Evolutionary conservation across 495 filamentous ascomycete species (phyloP), one percentile per base, ranked within the genome.

Genomic region (Echria macrotheca): DNA sequence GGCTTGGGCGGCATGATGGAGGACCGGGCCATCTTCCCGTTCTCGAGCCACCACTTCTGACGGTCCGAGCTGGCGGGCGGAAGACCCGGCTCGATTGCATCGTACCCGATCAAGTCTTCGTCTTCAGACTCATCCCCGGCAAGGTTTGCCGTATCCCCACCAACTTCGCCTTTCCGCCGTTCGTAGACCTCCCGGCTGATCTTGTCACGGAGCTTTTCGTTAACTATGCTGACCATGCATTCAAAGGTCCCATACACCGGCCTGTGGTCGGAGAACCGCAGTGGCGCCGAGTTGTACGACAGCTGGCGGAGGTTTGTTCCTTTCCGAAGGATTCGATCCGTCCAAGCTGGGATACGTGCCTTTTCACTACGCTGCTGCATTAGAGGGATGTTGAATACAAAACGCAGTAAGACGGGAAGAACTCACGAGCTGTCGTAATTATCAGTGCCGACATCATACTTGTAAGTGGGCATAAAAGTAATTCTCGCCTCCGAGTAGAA

Each of bases 31-130:
- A 86, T 83, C 49, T 83, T 79, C 25, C 85, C 86, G 64, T 89
- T 87, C 42, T 95, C 86, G 22, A 97, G 71, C 93, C 93, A 98
- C 93, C 93, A 98, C 68, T 88, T 95, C 50, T 82, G 77, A 26
- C 78, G 75, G 59, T 96, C 90, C 3, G 90, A 95, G 62, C 91
- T 96, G 12, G 94, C 85, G 32, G 90, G 83, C 14, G 94, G 93
- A 12, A 96, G 70, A 11, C 84, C 88, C 2, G 85, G 82, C 52
- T 89, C 81, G 47, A 93, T 84, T 2, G 86, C 73, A 35, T 86
- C 82, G 59, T 86, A 86, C 1, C 83, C 79, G 19, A 85, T 76
- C 9, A 84, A 67, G 50, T 90, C 85, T 52, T 90, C 86, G 50
- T 90, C 84, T 28, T 89, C 84, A 0, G 74, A 72, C 36, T 87